phyloP scores from a whole-genome alignment of 345 rosid species.

The Salix exigua region DNA sequence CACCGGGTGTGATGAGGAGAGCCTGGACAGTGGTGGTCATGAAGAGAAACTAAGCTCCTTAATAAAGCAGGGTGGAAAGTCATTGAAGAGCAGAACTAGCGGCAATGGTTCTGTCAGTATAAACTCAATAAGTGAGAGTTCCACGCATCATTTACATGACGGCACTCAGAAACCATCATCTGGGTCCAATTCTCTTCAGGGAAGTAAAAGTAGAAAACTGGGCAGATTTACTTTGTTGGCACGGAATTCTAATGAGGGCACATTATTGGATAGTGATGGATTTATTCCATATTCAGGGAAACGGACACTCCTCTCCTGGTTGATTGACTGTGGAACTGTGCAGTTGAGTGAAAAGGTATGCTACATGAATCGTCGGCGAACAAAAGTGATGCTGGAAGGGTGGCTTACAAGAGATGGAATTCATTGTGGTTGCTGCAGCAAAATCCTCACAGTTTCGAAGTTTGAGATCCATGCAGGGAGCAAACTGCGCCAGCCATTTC shows the following conservation, averaged over 20 bases:
- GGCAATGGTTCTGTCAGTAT: conserved; percentile 33
- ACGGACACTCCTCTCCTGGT: conserved; percentile 31
- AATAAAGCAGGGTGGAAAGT: conserved; percentile 48
- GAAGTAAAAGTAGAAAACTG: conserved; percentile 67
- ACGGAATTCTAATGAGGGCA: conserved; percentile 20
- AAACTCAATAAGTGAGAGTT: conserved; percentile 37
- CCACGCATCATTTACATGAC: conserved; percentile 21
- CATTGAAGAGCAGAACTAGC: conserved; percentile 41
- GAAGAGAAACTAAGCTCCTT: conserved; percentile 73
- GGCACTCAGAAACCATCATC: conserved; percentile 34
- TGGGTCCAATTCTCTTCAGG: conserved; percentile 47
- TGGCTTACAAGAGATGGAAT: conserved; percentile 35
- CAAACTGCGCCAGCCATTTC: conserved; percentile 33
- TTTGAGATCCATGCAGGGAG: conserved; percentile 40
- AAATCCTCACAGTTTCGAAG: conserved; percentile 31
- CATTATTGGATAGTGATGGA: conserved; percentile 24
- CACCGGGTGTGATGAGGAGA: conserved; percentile 21
- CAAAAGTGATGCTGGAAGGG: conserved; percentile 34
- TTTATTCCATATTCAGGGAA: conserved; percentile 31
- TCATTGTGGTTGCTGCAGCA: conserved; percentile 39
- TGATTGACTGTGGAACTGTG: conserved; percentile 29
- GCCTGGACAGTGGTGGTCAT: conserved; percentile 40
- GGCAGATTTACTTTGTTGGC: conserved; percentile 40
- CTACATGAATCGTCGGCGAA: conserved; percentile 31
- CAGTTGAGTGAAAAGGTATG: conserved; percentile 34